phyloP scores from a whole-genome alignment of 352 stramenopile genomes.

The Pythium oligandrum region DNA sequence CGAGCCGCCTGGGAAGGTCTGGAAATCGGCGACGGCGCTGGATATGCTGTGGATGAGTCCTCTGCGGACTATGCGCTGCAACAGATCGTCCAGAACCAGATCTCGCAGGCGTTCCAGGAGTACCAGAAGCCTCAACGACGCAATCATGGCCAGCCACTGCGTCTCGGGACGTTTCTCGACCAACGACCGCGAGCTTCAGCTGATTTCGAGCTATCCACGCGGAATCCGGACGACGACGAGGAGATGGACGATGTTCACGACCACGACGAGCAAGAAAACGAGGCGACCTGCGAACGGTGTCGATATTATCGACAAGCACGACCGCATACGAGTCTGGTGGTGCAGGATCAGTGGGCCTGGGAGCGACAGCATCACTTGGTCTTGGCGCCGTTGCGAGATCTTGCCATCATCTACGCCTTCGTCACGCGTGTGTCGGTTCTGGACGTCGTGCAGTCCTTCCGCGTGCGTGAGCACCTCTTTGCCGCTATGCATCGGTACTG shows the following conservation, averaged over 20 bases:
- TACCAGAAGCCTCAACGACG: constrained; percentile 18
- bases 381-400: constrained; percentile 9
- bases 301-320: constrained; percentile 4
- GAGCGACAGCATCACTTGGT: constrained; percentile 9
- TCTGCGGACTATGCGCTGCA: constrained; percentile 19
- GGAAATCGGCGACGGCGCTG: constrained; percentile 6
- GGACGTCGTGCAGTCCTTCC: constrained; percentile 7
- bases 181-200: constrained; percentile 1
- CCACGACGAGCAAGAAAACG: not conserved
- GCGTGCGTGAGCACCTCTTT: constrained; percentile 11
- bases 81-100: constrained; percentile 30
- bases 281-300: constrained; percentile 1
- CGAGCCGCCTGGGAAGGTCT: constrained; percentile 12
- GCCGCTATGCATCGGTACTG: constrained; percentile 8
- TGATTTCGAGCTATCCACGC: not conserved
- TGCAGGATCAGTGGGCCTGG: constrained; percentile 11
- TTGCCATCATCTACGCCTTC: constrained; percentile 15
- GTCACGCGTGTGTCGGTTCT: constrained; percentile 6
- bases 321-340: not conserved
- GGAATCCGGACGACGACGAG: not conserved
- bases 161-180: no score
- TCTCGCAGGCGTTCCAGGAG: constrained; percentile 31
- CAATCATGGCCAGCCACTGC: no score
- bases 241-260: not conserved
- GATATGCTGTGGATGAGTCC: constrained; percentile 18